A percentile compares a stretch with the other conserved stretches of the same genome.
phyloP scores from a whole-genome alignment of 2,329 filamentous ascomycete species.

The Nemania diffusa region DNA sequence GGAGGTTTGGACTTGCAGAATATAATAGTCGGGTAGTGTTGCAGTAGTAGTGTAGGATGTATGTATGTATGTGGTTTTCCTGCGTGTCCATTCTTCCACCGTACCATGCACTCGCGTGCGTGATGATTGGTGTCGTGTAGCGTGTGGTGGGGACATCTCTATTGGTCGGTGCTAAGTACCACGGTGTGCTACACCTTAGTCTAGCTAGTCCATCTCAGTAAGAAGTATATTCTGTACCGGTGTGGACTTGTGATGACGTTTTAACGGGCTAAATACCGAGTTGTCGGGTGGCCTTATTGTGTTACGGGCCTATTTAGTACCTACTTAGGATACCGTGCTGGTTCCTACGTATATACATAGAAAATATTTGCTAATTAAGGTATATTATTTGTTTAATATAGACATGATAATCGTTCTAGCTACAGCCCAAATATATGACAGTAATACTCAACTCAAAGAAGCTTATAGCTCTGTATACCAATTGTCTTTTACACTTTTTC shows the following conservation, averaged over 20 bases:
- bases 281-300: slow-evolving; percentile 12
- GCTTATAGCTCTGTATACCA: no score
- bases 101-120: slow-evolving; percentile 9
- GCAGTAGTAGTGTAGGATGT: slow-evolving; percentile 7
- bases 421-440: no score
- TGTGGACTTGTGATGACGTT: not conserved
- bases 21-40: slow-evolving; percentile 30
- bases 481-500: no score
- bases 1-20: slow-evolving; percentile 32
- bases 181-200: not conserved
- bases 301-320: not conserved
- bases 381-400: slow-evolving; percentile 6
- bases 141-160: slow-evolving; percentile 2
- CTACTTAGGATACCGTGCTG: no score
- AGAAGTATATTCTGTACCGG: not conserved
- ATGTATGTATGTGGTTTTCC: slow-evolving; percentile 21
- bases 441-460: no score
- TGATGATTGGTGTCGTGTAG: slow-evolving; percentile 21
- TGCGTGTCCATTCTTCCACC: not conserved
- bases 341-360: no score
- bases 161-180: slow-evolving; percentile 1
- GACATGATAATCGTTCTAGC: not conserved
- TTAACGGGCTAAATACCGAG: slow-evolving; percentile 27
- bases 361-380: slow-evolving; percentile 24
- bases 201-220: not conserved